Evolutionary conservation across 257 asterid genomes (phyloP), one percentile per base, ranked within the genome.

Genomic region (Solanum piurae): DNA sequence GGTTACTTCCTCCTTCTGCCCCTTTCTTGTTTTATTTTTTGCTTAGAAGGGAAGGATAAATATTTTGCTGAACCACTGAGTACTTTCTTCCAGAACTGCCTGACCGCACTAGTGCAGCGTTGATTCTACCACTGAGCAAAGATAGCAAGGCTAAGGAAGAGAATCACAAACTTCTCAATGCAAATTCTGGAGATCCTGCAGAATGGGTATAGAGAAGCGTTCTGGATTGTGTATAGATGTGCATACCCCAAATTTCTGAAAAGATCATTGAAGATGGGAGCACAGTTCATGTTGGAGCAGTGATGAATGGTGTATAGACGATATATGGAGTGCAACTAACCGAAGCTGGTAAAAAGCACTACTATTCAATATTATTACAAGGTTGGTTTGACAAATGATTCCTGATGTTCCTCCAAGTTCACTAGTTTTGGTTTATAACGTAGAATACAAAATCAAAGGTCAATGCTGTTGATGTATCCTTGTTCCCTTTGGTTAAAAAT

Each of bases 121-220:
- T 90, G 73, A 91, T 94, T 92, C 91, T 95, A 44, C 98, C 99
- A 6, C 25, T 95, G 88, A 93, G 91, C 89, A 95, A 93, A 91
- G 98, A 94, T 85, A 90, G 79, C 88, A 93, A 86, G 91, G 86
- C 91, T 37, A 95, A 91, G 90, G 98, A 95, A 88, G 98, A 96
- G 91, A 90, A 89, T 52, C 94, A 90, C 88, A 93, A 91, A 83
- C 92, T 90, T 42, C 5, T 90, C 52, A 91, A 91, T 73, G 95
- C 92, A 42, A 89, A 82, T 87, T 90, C 94, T 72, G 92, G 92
- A 73, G 96, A 94, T 90, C 89, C 93, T 23, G 79, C 83, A 8
- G 96, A 94, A 46, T 76, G 93, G 96, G 92, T 93, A 91, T 60
- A 25, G 52, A 75, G 38, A 52, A 68, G 60, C 27, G 34, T 34